Evolutionary conservation across 2,329 filamentous ascomycete genomes (phyloP).

Genomic region (Bipolaris bicolor): DNA sequence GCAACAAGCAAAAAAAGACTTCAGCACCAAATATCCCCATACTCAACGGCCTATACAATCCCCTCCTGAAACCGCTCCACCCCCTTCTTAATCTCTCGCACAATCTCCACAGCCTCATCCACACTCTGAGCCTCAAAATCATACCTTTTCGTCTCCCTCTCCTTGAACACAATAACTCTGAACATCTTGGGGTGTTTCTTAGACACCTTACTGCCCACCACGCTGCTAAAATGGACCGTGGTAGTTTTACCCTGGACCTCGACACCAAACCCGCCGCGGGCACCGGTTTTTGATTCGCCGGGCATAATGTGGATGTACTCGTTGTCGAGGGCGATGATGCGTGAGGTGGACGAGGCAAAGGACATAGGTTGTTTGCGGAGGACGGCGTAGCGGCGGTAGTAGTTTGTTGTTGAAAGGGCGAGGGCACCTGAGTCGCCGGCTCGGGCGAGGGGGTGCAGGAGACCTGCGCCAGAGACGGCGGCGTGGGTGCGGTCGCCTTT

Average conservation of each 20-base stretch:
- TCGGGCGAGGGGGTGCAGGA: constrained; percentile 68
- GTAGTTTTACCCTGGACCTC: constrained; percentile 69
- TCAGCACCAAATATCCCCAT: not conserved
- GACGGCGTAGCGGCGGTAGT: constrained; percentile 77
- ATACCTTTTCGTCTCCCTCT: constrained; percentile 78
- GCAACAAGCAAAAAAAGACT: not conserved
- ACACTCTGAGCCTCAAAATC: constrained; percentile 80
- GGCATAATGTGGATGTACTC: constrained; percentile 89
- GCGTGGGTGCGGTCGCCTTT: constrained; percentile 60
- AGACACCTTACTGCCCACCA: constrained; percentile 81
- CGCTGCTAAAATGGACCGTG: constrained; percentile 80
- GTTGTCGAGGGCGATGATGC: constrained; percentile 78
- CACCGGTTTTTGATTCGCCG: constrained; percentile 59
- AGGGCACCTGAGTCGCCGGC: constrained; percentile 55
- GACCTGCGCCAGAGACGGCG: constrained; percentile 57
- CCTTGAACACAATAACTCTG: constrained; percentile 77
- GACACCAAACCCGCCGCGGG: constrained; percentile 19
- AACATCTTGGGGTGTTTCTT: constrained; percentile 81
- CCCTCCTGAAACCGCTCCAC: constrained; percentile 69
- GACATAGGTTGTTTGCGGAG: constrained; percentile 84
- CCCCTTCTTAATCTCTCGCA: constrained; percentile 77
- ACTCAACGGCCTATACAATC: constrained; percentile 26
- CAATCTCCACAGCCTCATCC: constrained; percentile 78
- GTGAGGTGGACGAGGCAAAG: constrained; percentile 76
- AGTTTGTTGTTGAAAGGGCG: constrained; percentile 46